Percentiles rank a stretch among this genome's conserved stretches.
Evolutionary conservation across 2,329 filamentous ascomycete species (phyloP).

Genomic region (Penicillium expansum): DNA sequence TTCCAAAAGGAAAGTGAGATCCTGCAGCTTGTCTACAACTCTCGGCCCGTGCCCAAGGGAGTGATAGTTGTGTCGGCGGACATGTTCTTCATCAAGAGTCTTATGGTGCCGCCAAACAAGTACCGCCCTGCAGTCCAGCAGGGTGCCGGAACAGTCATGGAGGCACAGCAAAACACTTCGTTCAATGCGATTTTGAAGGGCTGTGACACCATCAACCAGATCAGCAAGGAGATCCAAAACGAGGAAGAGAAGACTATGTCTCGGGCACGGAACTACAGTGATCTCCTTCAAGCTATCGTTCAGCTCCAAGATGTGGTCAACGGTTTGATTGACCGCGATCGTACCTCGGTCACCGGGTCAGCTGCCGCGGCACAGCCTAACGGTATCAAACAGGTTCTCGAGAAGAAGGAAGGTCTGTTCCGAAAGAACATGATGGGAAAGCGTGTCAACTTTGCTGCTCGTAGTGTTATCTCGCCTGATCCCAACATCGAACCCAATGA

Average conservation of each 20-base stretch:
- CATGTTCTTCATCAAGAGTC: conserved; percentile 88
- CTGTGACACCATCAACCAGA: conserved; percentile 70
- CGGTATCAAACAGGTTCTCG: conserved; percentile 94
- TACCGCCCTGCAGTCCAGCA: conserved; percentile 84
- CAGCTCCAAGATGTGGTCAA: conserved; percentile 87
- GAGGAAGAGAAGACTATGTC: conserved; percentile 46
- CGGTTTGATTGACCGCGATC: conserved; percentile 83
- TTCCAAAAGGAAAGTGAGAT: conserved; percentile 88
- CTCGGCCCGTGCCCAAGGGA: conserved; percentile 62
- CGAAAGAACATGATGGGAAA: conserved; percentile 99
- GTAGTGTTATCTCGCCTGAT: conserved; percentile 96
- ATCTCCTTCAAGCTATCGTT: conserved; percentile 78
- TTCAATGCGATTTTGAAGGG: conserved; percentile 81
- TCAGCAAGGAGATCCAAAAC: conserved; percentile 66
- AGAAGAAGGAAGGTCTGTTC: conserved; percentile 98
- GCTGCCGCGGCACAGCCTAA: conserved; percentile 79
- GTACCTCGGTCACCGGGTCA: conserved; percentile 75
- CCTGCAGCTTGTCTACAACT: conserved; percentile 78
- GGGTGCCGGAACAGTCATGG: conserved; percentile 75
- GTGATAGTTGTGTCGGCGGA: conserved; percentile 64
- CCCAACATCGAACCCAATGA: conserved; percentile 99
- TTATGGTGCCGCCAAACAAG: conserved; percentile 88
- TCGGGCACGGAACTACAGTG: conserved; percentile 63
- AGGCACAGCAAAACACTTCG: conserved; percentile 81
- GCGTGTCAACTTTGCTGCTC: conserved; percentile 95